Evolutionary conservation across 2,329 filamentous ascomycete genomes (phyloP), one percentile per base, ranked within the genome.

Genomic region (Epichloe scottii): DNA sequence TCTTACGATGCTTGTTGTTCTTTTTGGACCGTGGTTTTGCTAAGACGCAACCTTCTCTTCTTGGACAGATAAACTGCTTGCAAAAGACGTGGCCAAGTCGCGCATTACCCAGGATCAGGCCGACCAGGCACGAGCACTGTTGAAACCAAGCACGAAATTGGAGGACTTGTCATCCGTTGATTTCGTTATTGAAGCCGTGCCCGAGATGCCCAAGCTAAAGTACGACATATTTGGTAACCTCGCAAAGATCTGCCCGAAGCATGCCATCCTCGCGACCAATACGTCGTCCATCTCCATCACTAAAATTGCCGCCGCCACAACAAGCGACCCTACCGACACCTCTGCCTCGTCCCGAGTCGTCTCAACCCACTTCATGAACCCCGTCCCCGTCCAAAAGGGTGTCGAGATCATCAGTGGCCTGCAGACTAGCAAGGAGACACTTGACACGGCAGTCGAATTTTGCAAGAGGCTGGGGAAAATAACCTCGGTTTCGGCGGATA

Each of bases 361-460:
- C 51, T 89, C 88, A 48, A 97, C 93, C 15, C 93, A 98, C 69
- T 98, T 98, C 71, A 98, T 98, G 93, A 98, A 98, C 74, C 93
- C 93, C 0, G 93, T 98, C 0, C 93, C 93, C 2, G 73, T 98
- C 34, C 93, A 97, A 66, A 95, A 95, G 69, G 93, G 93, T 49
- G 93, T 98, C 5, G 93, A 98, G 71, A 96, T 98, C 62, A 97
- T 98, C 66, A 84, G 87, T 48, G 93, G 89, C 33, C 75, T 98
- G 33, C 93, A 98, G 68, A 98, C 93, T 2, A 93, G 87, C 53
- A 72, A 82, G 58, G 78, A 80, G 54, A 97, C 93, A 1, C 71
- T 96, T 43, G 83, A 88, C 17, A 87, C 85, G 0, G 89, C 93
- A 2, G 71, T 97, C 11, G 84, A 79, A 5, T 91, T 98, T 64